Percentiles rank a stretch among this genome's conserved stretches.
These are phyloP conservation scores for Trichoderma citrinoviride DNA, from an alignment of 2,329 filamentous ascomycete species.

Conservation along the genomic window DNA sequence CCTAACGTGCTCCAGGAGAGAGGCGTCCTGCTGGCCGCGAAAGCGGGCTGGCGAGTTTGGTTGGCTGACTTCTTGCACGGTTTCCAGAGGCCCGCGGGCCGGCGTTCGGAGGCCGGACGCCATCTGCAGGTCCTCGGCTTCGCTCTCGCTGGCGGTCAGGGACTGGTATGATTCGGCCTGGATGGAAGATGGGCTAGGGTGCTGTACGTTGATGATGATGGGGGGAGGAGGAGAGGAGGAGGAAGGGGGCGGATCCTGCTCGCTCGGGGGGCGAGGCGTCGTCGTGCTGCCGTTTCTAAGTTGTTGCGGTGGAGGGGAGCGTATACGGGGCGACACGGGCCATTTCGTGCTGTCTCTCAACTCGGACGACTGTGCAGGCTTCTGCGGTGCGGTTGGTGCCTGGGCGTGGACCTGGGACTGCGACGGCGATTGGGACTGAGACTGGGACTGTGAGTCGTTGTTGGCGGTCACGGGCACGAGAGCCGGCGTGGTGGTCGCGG, in stretches of 20 bases:
- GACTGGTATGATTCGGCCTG: conserved; percentile 36
- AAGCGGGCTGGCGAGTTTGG: conserved; percentile 62
- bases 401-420: conserved; percentile 47
- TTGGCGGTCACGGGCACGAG: conserved; percentile 59
- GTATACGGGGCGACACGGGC: conserved; percentile 74
- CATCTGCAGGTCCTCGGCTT: conserved; percentile 49
- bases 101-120: conserved; percentile 58
- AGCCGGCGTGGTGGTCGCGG: conserved; percentile 64
- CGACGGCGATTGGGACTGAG: conserved; percentile 58
- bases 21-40: conserved; percentile 40
- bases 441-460: conserved; percentile 52
- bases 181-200: conserved; percentile 47
- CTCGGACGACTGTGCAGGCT: conserved; percentile 49
- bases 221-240: too few species aligned
- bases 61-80: conserved; percentile 85
- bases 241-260: conserved; percentile 41
- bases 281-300: conserved; percentile 46
- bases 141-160: conserved; percentile 46
- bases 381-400: conserved; percentile 59
- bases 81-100: conserved; percentile 69
- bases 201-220: conserved; percentile 49
- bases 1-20: conserved; percentile 49
- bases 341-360: conserved; percentile 63
- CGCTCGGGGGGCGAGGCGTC: conserved; percentile 44
- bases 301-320: conserved; percentile 67